These are phyloP conservation scores for Collybia nuda DNA, from an alignment of 768 basidiomycete species.

Conservation along the genomic window DNA sequence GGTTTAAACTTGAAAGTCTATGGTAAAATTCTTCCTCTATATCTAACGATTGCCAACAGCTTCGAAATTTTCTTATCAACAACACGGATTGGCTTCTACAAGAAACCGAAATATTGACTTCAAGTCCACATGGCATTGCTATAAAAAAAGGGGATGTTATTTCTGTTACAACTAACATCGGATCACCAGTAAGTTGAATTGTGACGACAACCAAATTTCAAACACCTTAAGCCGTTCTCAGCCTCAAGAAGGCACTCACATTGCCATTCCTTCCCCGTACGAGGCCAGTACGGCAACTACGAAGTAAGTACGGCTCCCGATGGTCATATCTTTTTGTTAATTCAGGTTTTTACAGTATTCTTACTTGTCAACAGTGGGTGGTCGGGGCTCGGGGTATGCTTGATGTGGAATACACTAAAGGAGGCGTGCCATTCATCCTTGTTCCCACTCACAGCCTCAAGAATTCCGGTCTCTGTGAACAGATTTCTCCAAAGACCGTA, in stretches of 20 bases:
- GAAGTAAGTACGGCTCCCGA: constrained; percentile 43
- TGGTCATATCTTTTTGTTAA: not conserved
- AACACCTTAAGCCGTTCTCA: constrained; percentile 19
- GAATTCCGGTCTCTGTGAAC: constrained; percentile 39
- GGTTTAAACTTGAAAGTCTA: constrained; percentile 25
- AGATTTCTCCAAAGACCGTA: not conserved
- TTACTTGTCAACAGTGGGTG: constrained; percentile 66
- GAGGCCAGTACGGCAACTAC: constrained; percentile 44
- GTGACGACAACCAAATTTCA: not conserved
- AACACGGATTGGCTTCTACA: constrained; percentile 57
- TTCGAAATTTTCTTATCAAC: constrained; percentile 63
- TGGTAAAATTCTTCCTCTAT: not conserved
- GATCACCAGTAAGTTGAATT: constrained; percentile 57
- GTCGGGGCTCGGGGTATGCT: constrained; percentile 67
- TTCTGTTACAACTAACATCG: constrained; percentile 68
- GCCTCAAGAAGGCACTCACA: constrained; percentile 55
- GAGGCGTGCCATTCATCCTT: constrained; percentile 61
- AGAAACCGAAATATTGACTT: constrained; percentile 49
- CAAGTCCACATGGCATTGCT: constrained; percentile 52
- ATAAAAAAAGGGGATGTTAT: constrained; percentile 65
- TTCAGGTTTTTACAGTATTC: constrained; percentile 38
- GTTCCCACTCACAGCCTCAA: constrained; percentile 36
- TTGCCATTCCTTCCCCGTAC: constrained; percentile 60
- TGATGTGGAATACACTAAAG: constrained; percentile 59
- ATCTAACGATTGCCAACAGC: constrained; percentile 26